A percentile compares a stretch with the other conserved stretches of the same genome.
Conservation (phyloP, 495 filamentous ascomycete species). For the Aspergillus kassunensis region DNA sequence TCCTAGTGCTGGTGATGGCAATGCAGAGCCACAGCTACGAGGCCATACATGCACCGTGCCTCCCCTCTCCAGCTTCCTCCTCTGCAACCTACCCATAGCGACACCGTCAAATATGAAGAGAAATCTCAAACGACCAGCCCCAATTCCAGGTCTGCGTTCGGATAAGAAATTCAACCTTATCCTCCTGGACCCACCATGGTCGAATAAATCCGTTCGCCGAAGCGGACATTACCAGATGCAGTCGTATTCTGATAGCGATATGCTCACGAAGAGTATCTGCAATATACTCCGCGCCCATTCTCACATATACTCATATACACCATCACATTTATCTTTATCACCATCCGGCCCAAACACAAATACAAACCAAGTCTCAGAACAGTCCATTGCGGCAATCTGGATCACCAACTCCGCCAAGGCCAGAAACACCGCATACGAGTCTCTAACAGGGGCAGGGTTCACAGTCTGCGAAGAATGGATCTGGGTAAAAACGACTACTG, state of each 20-base stretch:
- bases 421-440: conserved; percentile 53
- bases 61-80: conserved; percentile 48
- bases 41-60: conserved; percentile 43
- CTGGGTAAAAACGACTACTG: conserved; percentile 78
- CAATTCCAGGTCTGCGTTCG: conserved; percentile 26
- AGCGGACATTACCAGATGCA: conserved; percentile 62
- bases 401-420: conserved; percentile 74
- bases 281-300: conserved; percentile 31
- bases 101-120: no score
- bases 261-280: conserved; percentile 25
- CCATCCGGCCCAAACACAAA: no score
- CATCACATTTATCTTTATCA: neutral
- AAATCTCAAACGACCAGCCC: no score
- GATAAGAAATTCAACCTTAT: conserved; percentile 66
- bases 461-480: conserved; percentile 76
- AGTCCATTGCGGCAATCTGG: conserved; percentile 67
- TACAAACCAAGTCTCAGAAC: no score
- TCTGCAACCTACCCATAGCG: conserved; percentile 34
- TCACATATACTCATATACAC: neutral
- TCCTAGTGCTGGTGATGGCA: neutral
- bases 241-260: conserved; percentile 30
- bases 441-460: conserved; percentile 62
- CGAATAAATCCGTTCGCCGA: conserved; percentile 78
- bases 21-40: neutral
- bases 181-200: conserved; percentile 90